These are phyloP conservation scores for Fabrea salina DNA, from an alignment of 169 alveolate genomes.

Conservation along the genomic window DNA sequence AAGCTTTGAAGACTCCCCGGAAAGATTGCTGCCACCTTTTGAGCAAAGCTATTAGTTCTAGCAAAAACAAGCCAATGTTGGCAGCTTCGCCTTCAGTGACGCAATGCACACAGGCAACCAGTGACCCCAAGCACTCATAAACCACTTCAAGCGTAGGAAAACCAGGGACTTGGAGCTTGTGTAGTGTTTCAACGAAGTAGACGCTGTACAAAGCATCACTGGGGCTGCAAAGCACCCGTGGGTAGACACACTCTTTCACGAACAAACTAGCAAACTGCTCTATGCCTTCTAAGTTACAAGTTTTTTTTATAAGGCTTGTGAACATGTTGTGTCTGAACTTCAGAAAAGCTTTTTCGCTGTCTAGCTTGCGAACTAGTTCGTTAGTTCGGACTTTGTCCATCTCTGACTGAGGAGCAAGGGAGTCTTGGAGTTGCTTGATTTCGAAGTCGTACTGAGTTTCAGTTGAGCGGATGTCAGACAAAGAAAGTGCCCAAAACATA, in stretches of 20 bases:
- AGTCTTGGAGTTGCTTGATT: not conserved
- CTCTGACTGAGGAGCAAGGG: not conserved
- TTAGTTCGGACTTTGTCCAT: not conserved
- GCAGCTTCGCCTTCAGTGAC: slow-evolving; percentile 66
- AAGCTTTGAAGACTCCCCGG: not conserved
- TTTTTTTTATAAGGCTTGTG: not conserved
- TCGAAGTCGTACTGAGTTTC: slow-evolving; percentile 6
- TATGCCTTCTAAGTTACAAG: not conserved
- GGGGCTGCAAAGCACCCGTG: slow-evolving; percentile 63
- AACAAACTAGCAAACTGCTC: not conserved
- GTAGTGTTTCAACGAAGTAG: slow-evolving; percentile 49
- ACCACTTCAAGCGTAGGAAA: slow-evolving; percentile 58
- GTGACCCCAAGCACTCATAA: slow-evolving; percentile 47
- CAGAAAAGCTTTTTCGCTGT: not conserved
- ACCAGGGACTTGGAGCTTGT: slow-evolving; percentile 46
- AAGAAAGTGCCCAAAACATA: slow-evolving; percentile 8
- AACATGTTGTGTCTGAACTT: not conserved
- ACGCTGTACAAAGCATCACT: slow-evolving; percentile 65
- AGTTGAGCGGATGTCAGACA: not conserved
- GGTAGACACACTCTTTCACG: slow-evolving; percentile 63
- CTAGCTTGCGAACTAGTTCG: not conserved
- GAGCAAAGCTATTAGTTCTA: slow-evolving; percentile 51
- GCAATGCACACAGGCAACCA: slow-evolving; percentile 56
- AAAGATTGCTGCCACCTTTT: slow-evolving; percentile 37
- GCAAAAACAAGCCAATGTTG: slow-evolving; percentile 69